phyloP scores from a whole-genome alignment of 1,284 basidiomycete genomes.

The Ustilago vetiveriae region DNA sequence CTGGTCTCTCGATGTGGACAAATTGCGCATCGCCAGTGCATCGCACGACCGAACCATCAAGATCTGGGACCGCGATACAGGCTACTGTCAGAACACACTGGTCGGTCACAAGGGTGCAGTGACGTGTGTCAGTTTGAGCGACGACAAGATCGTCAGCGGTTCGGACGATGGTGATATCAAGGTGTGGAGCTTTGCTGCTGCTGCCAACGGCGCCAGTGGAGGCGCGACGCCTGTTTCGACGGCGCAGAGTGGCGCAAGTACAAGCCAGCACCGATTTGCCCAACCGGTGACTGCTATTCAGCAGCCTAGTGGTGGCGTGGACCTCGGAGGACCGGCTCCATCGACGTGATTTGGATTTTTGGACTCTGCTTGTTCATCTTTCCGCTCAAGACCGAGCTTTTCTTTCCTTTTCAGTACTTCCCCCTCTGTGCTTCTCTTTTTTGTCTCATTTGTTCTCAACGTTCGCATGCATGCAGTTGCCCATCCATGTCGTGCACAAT shows the following conservation, averaged over 20 bases:
- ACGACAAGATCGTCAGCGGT: constrained; percentile 94
- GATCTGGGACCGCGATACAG: constrained; percentile 93
- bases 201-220: background rate
- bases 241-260: too few relatives aligned
- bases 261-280: constrained; percentile 8
- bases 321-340: constrained; percentile 19
- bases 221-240: too few relatives aligned
- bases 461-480: constrained; percentile 16
- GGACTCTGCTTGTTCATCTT: too few relatives aligned
- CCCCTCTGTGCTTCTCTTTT: background rate
- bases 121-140: constrained; percentile 86
- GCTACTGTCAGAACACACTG: constrained; percentile 85
- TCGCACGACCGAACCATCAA: constrained; percentile 89
- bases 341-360: background rate
- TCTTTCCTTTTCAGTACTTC: too few relatives aligned
- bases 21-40: constrained; percentile 87
- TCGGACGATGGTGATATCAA: constrained; percentile 83
- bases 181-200: constrained; percentile 61
- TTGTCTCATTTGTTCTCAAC: background rate
- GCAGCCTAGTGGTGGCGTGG: too few relatives aligned
- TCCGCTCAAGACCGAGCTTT: too few relatives aligned
- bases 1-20: constrained; percentile 92
- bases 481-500: too few relatives aligned
- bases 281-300: background rate
- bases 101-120: constrained; percentile 95